Percentiles rank a stretch among this genome's conserved stretches.
phyloP scores from a whole-genome alignment of 1,284 basidiomycete species.

The Tilletiopsis washingtonensis region DNA sequence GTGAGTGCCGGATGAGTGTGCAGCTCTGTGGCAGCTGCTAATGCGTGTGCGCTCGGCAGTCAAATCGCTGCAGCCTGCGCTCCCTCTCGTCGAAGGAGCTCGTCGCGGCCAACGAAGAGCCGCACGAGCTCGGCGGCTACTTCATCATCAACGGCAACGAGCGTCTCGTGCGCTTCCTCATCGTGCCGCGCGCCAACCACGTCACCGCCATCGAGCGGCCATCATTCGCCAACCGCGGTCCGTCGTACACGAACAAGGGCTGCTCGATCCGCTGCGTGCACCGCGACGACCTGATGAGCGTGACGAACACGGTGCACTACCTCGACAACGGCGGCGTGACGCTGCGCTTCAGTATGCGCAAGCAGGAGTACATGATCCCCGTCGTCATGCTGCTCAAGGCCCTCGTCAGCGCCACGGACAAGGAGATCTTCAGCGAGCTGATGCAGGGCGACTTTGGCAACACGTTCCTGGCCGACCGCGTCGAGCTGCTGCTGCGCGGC shows the following conservation, averaged over 20 bases:
- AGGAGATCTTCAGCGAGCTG: slow-evolving; percentile 95
- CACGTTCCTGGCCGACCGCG: slow-evolving; percentile 94
- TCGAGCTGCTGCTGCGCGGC: slow-evolving; percentile 87
- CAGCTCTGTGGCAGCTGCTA: slow-evolving; percentile 15
- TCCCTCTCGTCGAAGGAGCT: slow-evolving; percentile 77
- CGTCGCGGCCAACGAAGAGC: slow-evolving; percentile 84
- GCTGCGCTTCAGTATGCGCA: slow-evolving; percentile 91
- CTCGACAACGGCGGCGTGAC: slow-evolving; percentile 92
- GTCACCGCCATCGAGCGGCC: slow-evolving; percentile 77
- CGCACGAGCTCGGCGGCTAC: slow-evolving; percentile 97
- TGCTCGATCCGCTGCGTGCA: slow-evolving; percentile 91
- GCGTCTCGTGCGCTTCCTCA: slow-evolving; percentile 93
- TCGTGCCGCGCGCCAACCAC: slow-evolving; percentile 80
- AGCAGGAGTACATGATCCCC: slow-evolving; percentile 94
- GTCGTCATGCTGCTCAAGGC: slow-evolving; percentile 96
- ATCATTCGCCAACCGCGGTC: slow-evolving; percentile 83
- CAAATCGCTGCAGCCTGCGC: slow-evolving; percentile 84
- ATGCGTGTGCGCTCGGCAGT: slow-evolving; percentile 53
- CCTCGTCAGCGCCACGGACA: slow-evolving; percentile 80
- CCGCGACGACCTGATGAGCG: slow-evolving; percentile 38
- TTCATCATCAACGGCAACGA: slow-evolving; percentile 99
- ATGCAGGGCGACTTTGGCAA: slow-evolving; percentile 96
- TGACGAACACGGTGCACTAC: slow-evolving; percentile 93
- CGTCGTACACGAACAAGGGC: slow-evolving; percentile 86
- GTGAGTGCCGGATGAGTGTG: slow-evolving; percentile 52